A percentile compares a stretch with the other conserved stretches of the same genome.
Evolutionary conservation across 2,329 filamentous ascomycete genomes (phyloP).

Genomic region (Chrysosporium queenslandicum): DNA sequence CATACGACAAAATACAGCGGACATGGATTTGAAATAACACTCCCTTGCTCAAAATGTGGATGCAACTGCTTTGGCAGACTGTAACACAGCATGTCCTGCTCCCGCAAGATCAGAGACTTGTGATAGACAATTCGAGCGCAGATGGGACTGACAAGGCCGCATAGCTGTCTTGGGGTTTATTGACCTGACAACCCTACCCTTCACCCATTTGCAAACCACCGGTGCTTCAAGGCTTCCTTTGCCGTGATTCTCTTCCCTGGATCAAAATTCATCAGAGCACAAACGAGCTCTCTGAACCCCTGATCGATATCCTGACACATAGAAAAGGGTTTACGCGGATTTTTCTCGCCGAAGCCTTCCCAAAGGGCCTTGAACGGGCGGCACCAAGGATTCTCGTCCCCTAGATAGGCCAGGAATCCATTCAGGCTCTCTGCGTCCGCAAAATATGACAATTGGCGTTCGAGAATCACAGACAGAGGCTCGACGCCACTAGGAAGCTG

Average conservation of each 20-base stretch:
- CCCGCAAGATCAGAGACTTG: too few relatives aligned
- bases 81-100: too few relatives aligned
- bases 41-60: too few relatives aligned
- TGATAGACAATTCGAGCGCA: too few relatives aligned
- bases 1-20: too few relatives aligned
- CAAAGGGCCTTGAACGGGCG: conserved; percentile 30
- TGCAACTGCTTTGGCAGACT: too few relatives aligned
- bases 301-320: conserved; percentile 44
- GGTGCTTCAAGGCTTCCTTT: conserved; percentile 54
- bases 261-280: conserved; percentile 56
- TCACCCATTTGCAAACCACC: conserved; percentile 44
- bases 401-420: conserved; percentile 36
- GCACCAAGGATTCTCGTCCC: conserved; percentile 32
- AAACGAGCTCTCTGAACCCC: conserved; percentile 53
- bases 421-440: conserved; percentile 35
- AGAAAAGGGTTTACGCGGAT: conserved; percentile 36
- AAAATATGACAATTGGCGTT: conserved; percentile 42
- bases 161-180: too few relatives aligned
- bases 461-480: conserved; percentile 34
- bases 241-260: conserved; percentile 56
- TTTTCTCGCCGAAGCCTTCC: conserved; percentile 33
- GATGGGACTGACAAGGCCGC: too few relatives aligned
- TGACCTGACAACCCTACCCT: not conserved
- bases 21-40: too few relatives aligned
- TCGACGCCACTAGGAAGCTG: conserved; percentile 27